Evolutionary conservation across 2,329 filamentous ascomycete genomes (phyloP), one percentile per base, ranked within the genome.

Genomic region (Verruconis gallopava): DNA sequence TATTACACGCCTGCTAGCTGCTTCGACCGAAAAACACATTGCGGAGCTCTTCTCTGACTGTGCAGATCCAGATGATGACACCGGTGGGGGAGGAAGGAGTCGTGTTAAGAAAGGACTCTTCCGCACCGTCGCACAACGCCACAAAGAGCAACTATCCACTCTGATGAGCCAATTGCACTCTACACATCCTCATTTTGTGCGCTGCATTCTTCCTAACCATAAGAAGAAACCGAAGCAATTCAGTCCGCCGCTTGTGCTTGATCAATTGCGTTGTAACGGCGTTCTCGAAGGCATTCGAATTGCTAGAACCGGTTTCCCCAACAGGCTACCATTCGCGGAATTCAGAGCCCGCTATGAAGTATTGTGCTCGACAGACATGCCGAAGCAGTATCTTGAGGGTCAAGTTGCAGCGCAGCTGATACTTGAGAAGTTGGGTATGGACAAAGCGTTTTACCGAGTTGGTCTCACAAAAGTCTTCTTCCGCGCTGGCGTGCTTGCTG

Each of bases 261-360:
- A 98, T 54, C 93, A 98, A 59, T 68, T 98, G n/a, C 79, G 91
- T 40, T 98, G 91, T 64, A 98, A 98, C 58, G 91, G 91, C 81
- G 91, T 98, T 2, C 71, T 98, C n/a, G 91, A 98, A 64, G 91
- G 91, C 47, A 98, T 98, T 55, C 77, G 91, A 47, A 98, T 98
- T 60, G 91, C 91, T 18, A 78, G 91, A 36, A 98, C 93, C 4
- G 91, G 91, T 18, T 98, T 98, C 58, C 91, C 91, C 39, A 98
- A 98, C 57, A 74, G 91, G 50, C 70, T 98, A 21, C 74, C 84
- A 1, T 98, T 98, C 57, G 74, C 83, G 2, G 93, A 98, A 56
- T 98, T 98, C 64, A 78, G 91, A 42, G 85, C 93, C 53, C 79
- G 91, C 48, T 98, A 98, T 59, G 91, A 96, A 57, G 89, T 98